These are phyloP conservation scores for Cucumis sativus DNA, from an alignment of 306 rosid species.

Conservation along the genomic window DNA sequence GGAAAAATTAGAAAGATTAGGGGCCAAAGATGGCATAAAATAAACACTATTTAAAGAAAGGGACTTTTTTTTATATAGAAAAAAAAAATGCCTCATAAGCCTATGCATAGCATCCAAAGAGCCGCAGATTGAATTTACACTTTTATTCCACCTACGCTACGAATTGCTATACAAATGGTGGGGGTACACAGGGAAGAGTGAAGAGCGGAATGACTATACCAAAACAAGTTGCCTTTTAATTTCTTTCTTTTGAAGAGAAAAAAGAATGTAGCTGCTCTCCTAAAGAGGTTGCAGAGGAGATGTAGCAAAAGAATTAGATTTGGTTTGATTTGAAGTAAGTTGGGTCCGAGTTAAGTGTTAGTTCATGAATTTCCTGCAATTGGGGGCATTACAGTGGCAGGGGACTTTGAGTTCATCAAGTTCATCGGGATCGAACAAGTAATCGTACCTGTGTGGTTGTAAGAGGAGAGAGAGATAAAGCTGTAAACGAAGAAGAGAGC, in stretches of 20 bases:
- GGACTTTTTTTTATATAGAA: neutral
- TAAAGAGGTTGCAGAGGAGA: neutral
- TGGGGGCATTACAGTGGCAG: constrained; percentile 70
- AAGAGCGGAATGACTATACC: neutral
- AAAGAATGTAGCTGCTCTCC: constrained; percentile 8
- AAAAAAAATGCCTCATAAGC: neutral
- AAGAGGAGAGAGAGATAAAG: neutral
- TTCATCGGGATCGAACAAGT: constrained; percentile 88
- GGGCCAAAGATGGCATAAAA: neutral
- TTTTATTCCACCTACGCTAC: neutral
- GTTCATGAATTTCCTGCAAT: constrained; percentile 79
- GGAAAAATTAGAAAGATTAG: neutral
- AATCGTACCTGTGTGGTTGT: constrained; percentile 57
- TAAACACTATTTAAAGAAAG: neutral
- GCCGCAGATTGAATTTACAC: constrained; percentile 6
- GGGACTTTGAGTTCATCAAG: constrained; percentile 77
- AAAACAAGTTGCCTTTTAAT: neutral
- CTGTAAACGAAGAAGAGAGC: neutral
- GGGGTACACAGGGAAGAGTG: neutral
- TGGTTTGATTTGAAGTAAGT: neutral
- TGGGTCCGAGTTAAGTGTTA: constrained; percentile 14
- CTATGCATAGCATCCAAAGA: neutral
- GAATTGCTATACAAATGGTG: constrained; percentile 9
- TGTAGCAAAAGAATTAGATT: constrained; percentile 2
- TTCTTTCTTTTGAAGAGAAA: neutral